phyloP scores from a whole-genome alignment of 1,284 basidiomycete species.

The Somion occarium region DNA sequence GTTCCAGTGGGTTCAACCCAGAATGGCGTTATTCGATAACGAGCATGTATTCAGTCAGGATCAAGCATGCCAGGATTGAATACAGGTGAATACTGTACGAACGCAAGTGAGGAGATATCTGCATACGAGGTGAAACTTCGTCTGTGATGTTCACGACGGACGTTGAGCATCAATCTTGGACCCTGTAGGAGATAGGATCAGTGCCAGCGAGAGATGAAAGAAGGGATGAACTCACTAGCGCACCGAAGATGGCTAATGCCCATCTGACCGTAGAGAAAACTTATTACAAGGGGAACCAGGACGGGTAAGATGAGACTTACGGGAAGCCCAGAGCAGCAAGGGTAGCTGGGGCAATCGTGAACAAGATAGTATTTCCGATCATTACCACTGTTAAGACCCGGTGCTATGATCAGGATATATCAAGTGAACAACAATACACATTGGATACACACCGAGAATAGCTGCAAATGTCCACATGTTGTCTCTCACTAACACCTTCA shows the following conservation, averaged over 20 bases:
- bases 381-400: slow-evolving; percentile 17
- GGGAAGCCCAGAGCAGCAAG: slow-evolving; percentile 23
- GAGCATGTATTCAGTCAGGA: background rate
- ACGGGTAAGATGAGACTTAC: slow-evolving; percentile 12
- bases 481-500: slow-evolving; percentile 32
- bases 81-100: background rate
- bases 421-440: background rate
- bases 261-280: slow-evolving; percentile 14
- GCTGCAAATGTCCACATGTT: slow-evolving; percentile 27
- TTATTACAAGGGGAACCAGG: background rate
- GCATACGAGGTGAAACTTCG: background rate
- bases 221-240: slow-evolving; percentile 16
- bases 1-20: too few species aligned
- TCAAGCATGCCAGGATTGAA: background rate
- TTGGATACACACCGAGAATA: slow-evolving; percentile 20
- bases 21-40: too few species aligned
- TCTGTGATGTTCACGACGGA: background rate
- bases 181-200: background rate
- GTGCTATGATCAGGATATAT: background rate
- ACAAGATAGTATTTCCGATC: slow-evolving; percentile 23
- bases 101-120: background rate
- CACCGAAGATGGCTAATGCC: slow-evolving; percentile 22
- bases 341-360: slow-evolving; percentile 21
- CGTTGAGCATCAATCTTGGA: background rate
- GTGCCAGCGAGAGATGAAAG: background rate